Base-by-base conservation (phyloP, 2,329 filamentous ascomycete genomes). In the Davidsoniella eucalypti region DNA sequence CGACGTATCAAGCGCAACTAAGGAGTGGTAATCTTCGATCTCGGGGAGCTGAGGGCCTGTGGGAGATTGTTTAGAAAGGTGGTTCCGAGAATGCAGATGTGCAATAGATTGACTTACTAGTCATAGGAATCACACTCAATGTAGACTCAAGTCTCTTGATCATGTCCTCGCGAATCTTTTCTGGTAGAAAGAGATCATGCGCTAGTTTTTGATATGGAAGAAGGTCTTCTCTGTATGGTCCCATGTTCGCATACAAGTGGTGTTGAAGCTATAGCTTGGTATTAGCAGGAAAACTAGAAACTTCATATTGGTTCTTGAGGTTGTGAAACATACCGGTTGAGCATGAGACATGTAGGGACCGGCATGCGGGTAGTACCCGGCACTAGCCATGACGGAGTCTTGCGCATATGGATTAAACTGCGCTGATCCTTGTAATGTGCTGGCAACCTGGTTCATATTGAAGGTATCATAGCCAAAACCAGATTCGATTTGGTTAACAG, bases 101-200 rank as follows among this genome's bases (percentile, higher is more conserved):
- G 8, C 4, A 5, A 4, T 18, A 5, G 16, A n/a, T 10, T 9
- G 29, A 48, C 53, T 50, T 9, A 54, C 54, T 55, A 9, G 52
- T 70, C 77, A 78, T 93, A 38, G 87, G 84, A 56, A 95, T 77
- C 6, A 86, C 82, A 62, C 95, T 90, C 49, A 86, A 72, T 4
- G 85, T 78, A 25, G 90, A 86, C 59, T 94, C 88, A 0, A 83
- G 73, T 65, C 90, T 94, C 65, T 84, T 87, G 60, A 94, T 87
- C 55, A 94, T 67, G 29, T 95, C 87, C 65, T 95, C 86, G 50
- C 92, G 76, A 5, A 94, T 65, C 53, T 86, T 80, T 59, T 94
- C 88, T 0, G 87, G 79, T 40, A 96, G 75, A 64, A 98, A 98
- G 56, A 96, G 85, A 60, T 96, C 88, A 60, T 93, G 86, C 1